These are phyloP conservation scores for Thraustochytrium sp. DNA, from an alignment of 352 stramenopile species.

Conservation along the genomic window DNA sequence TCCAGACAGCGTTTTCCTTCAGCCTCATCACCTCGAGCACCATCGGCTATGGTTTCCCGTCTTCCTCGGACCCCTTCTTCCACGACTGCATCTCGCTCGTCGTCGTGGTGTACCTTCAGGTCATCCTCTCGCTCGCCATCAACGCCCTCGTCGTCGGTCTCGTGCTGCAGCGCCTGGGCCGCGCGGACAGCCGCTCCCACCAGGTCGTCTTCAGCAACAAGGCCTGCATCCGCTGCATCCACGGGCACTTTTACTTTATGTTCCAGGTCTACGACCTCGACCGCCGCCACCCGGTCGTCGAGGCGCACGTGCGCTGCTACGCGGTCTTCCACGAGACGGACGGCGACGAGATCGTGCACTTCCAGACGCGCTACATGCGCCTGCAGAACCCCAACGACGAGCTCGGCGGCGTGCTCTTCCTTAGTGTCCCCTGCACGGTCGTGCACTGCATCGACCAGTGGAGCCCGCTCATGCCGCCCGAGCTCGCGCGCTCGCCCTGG, in stretches of 20 bases:
- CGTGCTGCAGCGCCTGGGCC: conserved; percentile 55
- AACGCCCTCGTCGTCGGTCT: conserved; percentile 63
- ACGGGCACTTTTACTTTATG: conserved; percentile 50
- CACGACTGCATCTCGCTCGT: conserved; percentile 54
- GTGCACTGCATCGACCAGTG: conserved; percentile 60
- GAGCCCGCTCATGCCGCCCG: conserved; percentile 53
- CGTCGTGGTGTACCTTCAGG: conserved; percentile 60
- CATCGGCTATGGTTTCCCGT: conserved; percentile 57
- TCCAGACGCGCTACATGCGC: conserved; percentile 55
- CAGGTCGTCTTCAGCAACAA: conserved; percentile 62
- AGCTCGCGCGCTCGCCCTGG: conserved; percentile 42
- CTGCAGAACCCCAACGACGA: conserved; percentile 63
- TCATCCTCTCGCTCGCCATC: conserved; percentile 59
- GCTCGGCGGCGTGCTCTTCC: conserved; percentile 55
- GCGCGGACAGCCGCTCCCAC: conserved; percentile 51
- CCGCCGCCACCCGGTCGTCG: conserved; percentile 54
- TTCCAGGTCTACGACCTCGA: conserved; percentile 57
- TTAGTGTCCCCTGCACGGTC: conserved; percentile 54
- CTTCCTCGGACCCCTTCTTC: conserved; percentile 44
- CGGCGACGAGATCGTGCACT: conserved; percentile 15
- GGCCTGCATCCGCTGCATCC: conserved; percentile 51
- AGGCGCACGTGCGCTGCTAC: conserved; percentile 62
- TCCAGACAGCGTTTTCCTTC: conserved; percentile 58
- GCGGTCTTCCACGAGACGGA: conserved; percentile 48
- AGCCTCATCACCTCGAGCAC: conserved; percentile 61